These are phyloP conservation scores for Nakaseomyces bracarensis DNA, from an alignment of 1,139 yeast genomes.

Conservation along the genomic window DNA sequence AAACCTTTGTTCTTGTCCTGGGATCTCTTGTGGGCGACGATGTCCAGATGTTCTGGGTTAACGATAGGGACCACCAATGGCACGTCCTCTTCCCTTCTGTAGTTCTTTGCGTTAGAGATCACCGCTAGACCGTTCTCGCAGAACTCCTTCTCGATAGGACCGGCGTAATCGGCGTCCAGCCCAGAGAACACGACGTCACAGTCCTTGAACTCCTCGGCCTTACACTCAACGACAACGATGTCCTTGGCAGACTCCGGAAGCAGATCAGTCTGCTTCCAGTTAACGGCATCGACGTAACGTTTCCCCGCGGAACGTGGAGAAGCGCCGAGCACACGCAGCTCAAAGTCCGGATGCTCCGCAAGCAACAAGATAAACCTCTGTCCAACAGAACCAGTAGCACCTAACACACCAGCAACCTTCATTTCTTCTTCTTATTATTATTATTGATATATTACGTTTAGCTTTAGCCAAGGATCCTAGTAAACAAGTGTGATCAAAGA, in stretches of 20 bases:
- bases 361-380: constrained; percentile 85
- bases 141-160: constrained; percentile 80
- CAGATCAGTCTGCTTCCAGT: constrained; percentile 88
- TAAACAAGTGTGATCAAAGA: too few relatives aligned
- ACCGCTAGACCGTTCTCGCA: constrained; percentile 74
- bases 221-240: constrained; percentile 69
- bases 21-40: constrained; percentile 54
- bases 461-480: neutral
- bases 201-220: constrained; percentile 62
- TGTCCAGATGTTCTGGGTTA: constrained; percentile 83
- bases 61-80: constrained; percentile 94
- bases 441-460: neutral
- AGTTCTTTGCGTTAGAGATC: constrained; percentile 91
- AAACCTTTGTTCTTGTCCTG: constrained; percentile 64
- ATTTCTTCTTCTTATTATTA: constrained; percentile 10
- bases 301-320: constrained; percentile 92
- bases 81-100: constrained; percentile 78
- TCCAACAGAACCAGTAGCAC: constrained; percentile 98
- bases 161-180: constrained; percentile 88
- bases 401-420: constrained; percentile 68
- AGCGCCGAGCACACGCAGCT: constrained; percentile 81
- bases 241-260: constrained; percentile 62
- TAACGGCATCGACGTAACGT: constrained; percentile 71
- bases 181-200: constrained; percentile 96
- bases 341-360: constrained; percentile 84